phyloP scores from a whole-genome alignment of 306 rosid genomes.

The Dryas alaskensis region DNA sequence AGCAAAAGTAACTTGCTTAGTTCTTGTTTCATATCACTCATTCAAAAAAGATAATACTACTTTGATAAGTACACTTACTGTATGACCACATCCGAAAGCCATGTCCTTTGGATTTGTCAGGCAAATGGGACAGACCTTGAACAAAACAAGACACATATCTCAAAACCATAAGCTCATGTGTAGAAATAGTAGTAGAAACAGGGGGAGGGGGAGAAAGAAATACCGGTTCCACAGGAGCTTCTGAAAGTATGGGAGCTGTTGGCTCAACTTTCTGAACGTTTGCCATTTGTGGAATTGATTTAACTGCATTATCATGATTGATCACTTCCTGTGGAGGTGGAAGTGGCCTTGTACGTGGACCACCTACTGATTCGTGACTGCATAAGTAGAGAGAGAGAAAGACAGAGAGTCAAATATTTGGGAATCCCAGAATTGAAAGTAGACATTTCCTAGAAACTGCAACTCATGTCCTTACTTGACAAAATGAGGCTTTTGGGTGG shows the following conservation, averaged over 20 bases:
- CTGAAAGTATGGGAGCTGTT: conserved; percentile 29
- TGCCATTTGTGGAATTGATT: conserved; percentile 28
- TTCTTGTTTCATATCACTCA: not conserved
- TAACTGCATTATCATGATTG: conserved; percentile 57
- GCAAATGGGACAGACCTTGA: conserved; percentile 87
- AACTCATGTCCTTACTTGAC: conserved; percentile 43
- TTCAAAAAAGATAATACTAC: not conserved
- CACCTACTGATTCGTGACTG: conserved; percentile 42
- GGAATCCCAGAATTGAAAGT: conserved; percentile 9
- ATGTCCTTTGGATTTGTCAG: conserved; percentile 84
- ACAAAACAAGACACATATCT: conserved; percentile 24
- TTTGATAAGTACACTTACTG: conserved; percentile 46
- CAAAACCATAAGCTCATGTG: conserved; percentile 20
- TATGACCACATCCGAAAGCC: conserved; percentile 99
- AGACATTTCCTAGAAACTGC: conserved; percentile 7
- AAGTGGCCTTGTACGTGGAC: conserved; percentile 51
- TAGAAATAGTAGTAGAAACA: conserved; percentile 9
- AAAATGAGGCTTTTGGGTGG: conserved; percentile 50
- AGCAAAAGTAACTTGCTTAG: not conserved
- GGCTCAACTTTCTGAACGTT: conserved; percentile 41
- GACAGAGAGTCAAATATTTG: conserved; percentile 3
- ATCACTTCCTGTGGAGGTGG: conserved; percentile 80
- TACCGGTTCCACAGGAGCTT: conserved; percentile 53
- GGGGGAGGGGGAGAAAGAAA: conserved; percentile 10
- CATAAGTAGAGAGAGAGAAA: conserved; percentile 14